These are phyloP conservation scores for Penicillium longicatenatum DNA, from an alignment of 495 filamentous ascomycete genomes.

Conservation along the genomic window DNA sequence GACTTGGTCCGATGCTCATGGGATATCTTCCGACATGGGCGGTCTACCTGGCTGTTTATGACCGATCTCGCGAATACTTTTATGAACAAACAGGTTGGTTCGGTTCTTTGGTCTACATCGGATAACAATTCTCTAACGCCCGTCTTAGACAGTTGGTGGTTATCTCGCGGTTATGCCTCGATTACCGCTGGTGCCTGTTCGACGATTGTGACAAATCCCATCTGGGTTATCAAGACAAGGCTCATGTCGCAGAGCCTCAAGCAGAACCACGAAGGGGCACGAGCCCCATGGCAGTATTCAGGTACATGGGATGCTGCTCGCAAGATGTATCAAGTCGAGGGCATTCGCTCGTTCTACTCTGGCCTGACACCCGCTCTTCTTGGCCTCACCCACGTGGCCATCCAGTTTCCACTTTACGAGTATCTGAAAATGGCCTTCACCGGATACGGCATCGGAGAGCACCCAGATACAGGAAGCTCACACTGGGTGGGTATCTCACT, in stretches of 20 bases:
- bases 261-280: slow-evolving; percentile 52
- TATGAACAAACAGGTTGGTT: slow-evolving; percentile 64
- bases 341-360: slow-evolving; percentile 89
- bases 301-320: slow-evolving; percentile 85
- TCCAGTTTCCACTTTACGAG: slow-evolving; percentile 97
- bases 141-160: slow-evolving; percentile 56
- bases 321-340: slow-evolving; percentile 93
- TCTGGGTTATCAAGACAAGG: slow-evolving; percentile 99
- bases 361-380: slow-evolving; percentile 90
- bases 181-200: slow-evolving; percentile 88
- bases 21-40: slow-evolving; percentile 98
- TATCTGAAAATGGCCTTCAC: slow-evolving; percentile 90
- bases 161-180: slow-evolving; percentile 71
- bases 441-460: slow-evolving; percentile 77
- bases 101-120: neutral
- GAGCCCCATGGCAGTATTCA: slow-evolving; percentile 85
- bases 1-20: slow-evolving; percentile 88
- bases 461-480: slow-evolving; percentile 56
- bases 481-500: slow-evolving; percentile 76
- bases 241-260: slow-evolving; percentile 83
- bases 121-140: slow-evolving; percentile 12
- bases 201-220: slow-evolving; percentile 95
- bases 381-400: slow-evolving; percentile 91
- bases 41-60: slow-evolving; percentile 95
- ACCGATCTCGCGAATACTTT: slow-evolving; percentile 76